Base-by-base conservation (phyloP, 163 green algal species). In the Prototheca stagnorum region DNA sequence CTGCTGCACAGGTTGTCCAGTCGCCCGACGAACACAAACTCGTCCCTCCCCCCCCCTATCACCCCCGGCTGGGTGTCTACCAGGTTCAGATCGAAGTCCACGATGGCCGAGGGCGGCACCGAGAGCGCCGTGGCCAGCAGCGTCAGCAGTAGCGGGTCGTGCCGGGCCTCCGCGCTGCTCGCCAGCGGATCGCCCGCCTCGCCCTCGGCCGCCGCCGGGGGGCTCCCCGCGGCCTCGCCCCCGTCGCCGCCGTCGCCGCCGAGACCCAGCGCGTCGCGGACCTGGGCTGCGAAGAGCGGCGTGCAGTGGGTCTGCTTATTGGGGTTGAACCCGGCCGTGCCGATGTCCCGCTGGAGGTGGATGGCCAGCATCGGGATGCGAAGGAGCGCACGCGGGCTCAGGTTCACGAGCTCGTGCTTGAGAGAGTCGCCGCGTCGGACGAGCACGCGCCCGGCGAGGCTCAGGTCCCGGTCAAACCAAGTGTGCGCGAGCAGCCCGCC, bases 281-380 rank as follows among this genome's bases (percentile, higher is more conserved):
- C 49, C 57, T 82, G 72, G 50, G 81, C 51, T 9, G 83, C 79
- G 26, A 97, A 74, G 4, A 97, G 58, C 22, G 86, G 85, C n/a
- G 65, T 70, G 31, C 91, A 62, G 45, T 92, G 75, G 35, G 54
- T 78, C 66, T 91, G 78, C 45, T 75, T 67, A 70, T 95, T 93
- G 48, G 74, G 70, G 54, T 93, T 92, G 64, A 95, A 93, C 5
- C 85, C 85, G 14, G 77, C 59, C 2, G 64, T 70, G 49, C 62
- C 48, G 20, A 90, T 74, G 46, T 85, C 74, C 3, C 73, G 56
- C 51, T 86, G 56, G 29, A 97, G 67, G 63, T 97, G 88, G 64
- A 97, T 96, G 17, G 88, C 87, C 49, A 97, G 74, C 73, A 92
- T 95, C 23, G 88, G 85, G 42, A 97, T 92, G 51, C 86, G 75